Percentiles rank a stretch among this genome's conserved stretches.
Conservation (phyloP, 805 yeast species). For the Schwanniomyces vanrijiae region DNA sequence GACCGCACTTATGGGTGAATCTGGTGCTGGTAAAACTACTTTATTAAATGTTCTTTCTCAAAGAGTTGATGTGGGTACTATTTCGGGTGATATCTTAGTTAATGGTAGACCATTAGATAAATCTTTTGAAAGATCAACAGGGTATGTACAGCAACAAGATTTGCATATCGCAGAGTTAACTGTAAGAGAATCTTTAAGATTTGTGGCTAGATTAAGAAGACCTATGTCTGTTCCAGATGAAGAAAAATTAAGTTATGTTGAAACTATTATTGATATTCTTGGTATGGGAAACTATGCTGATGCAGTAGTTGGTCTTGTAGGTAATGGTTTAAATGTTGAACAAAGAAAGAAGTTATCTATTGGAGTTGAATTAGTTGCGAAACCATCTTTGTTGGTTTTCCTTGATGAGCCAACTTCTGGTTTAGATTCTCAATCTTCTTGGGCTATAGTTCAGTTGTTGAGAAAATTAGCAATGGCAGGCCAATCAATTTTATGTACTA, state of each 20-base stretch:
- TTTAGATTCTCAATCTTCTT: conserved; percentile 56
- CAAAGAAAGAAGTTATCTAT: conserved; percentile 18
- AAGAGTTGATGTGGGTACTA: conserved; percentile 20
- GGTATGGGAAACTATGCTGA: conserved; percentile 22
- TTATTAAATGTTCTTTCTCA: conserved; percentile 39
- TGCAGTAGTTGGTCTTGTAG: conserved; percentile 15
- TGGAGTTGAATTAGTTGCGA: conserved; percentile 18
- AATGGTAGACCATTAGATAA: conserved; percentile 23
- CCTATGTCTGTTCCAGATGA: conserved; percentile 17
- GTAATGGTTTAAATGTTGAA: conserved; percentile 19
- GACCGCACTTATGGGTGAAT: conserved; percentile 68
- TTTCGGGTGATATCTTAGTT: conserved; percentile 37
- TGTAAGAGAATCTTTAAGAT: conserved; percentile 27
- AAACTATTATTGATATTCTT: conserved; percentile 22
- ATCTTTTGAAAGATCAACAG: conserved; percentile 33
- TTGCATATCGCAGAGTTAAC: conserved; percentile 31
- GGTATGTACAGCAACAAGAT: conserved; percentile 36
- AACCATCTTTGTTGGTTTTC: conserved; percentile 43
- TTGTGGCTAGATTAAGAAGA: conserved; percentile 27
- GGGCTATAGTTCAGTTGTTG: conserved; percentile 56
- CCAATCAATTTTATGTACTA: conserved; percentile 72
- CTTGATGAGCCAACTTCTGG: conserved; percentile 68
- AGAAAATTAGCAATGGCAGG: conserved; percentile 44
- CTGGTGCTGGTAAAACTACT: conserved; percentile 49
- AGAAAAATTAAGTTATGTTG: conserved; percentile 26